These are phyloP conservation scores for Fusarium concolor DNA, from an alignment of 2,329 filamentous ascomycete genomes.

Conservation along the genomic window DNA sequence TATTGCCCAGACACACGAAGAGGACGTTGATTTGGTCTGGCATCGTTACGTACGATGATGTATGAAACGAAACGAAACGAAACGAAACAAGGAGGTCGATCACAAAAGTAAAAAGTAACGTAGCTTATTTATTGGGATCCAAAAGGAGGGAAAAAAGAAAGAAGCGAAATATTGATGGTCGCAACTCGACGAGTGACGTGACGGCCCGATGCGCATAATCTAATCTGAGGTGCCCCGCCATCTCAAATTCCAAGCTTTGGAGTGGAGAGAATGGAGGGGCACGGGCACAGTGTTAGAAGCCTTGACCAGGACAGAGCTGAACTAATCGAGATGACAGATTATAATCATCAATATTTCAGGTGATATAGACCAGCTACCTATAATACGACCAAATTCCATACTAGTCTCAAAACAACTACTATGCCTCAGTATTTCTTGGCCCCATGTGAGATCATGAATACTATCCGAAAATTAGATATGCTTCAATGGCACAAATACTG, in stretches of 20 bases:
- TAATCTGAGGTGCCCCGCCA: constrained; percentile 41
- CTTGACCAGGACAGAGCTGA: constrained; percentile 2
- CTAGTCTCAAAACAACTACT: background rate
- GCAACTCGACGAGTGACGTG: constrained; percentile 41
- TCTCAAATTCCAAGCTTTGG: constrained; percentile 38
- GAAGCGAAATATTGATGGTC: constrained; percentile 38
- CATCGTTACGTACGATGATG: constrained; percentile 46
- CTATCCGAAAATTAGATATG: background rate
- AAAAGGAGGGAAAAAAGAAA: constrained; percentile 20
- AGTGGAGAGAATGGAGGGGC: constrained; percentile 41
- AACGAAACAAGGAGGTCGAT: background rate
- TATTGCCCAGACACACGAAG: constrained; percentile 97
- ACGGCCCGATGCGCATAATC: constrained; percentile 42
- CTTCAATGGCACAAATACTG: constrained; percentile 14
- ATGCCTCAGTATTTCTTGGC: background rate
- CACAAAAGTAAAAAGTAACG: background rate
- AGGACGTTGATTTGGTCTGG: constrained; percentile 74
- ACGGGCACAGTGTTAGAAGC: constrained; percentile 17
- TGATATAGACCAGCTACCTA: constrained; percentile 26
- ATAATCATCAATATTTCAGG: constrained; percentile 5
- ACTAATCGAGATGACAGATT: background rate
- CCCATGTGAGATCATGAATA: background rate
- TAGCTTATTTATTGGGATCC: background rate
- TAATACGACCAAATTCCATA: constrained; percentile 12
- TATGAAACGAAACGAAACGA: background rate